phyloP scores from a whole-genome alignment of 306 rosid species.

The Begonia loranthoides region DNA sequence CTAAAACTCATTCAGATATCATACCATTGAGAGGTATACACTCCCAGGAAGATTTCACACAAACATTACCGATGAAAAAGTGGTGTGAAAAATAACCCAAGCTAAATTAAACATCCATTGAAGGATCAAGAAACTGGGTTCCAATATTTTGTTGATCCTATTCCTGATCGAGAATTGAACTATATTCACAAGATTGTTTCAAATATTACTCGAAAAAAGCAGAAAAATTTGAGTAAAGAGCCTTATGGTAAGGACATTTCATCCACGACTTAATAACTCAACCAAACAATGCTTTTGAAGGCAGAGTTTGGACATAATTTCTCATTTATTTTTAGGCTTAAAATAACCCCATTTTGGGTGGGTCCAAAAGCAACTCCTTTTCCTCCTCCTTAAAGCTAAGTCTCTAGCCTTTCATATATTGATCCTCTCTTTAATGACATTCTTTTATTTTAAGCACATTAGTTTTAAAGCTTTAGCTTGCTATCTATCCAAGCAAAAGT shows the following conservation, averaged over 20 bases:
- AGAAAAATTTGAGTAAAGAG: constrained; percentile 21
- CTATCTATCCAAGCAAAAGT: constrained; percentile 94
- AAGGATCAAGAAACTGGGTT: too few relatives aligned
- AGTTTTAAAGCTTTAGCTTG: constrained; percentile 72
- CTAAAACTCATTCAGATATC: too few relatives aligned
- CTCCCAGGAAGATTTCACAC: too few relatives aligned
- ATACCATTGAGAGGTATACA: too few relatives aligned
- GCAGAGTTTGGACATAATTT: constrained; percentile 24
- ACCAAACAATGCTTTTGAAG: constrained; percentile 59
- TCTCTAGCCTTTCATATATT: constrained; percentile 33
- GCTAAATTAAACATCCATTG: too few relatives aligned
- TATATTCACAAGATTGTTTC: too few relatives aligned
- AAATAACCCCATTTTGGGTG: constrained; percentile 19
- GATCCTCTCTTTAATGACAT: constrained; percentile 23
- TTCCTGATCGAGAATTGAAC: too few relatives aligned
- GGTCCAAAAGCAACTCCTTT: constrained; percentile 48
- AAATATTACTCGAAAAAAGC: too few relatives aligned
- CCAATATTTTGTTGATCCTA: too few relatives aligned
- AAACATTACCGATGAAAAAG: too few relatives aligned
- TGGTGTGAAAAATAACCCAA: too few relatives aligned
- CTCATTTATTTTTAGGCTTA: constrained; percentile 16
- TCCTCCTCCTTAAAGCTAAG: constrained; percentile 98
- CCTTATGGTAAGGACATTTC: constrained; percentile 63
- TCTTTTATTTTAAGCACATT: constrained; percentile 23
- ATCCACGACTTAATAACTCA: constrained; percentile 75